Evolutionary conservation across 495 filamentous ascomycete species (phyloP).

Genomic region (Talaromyces stipitatus): DNA sequence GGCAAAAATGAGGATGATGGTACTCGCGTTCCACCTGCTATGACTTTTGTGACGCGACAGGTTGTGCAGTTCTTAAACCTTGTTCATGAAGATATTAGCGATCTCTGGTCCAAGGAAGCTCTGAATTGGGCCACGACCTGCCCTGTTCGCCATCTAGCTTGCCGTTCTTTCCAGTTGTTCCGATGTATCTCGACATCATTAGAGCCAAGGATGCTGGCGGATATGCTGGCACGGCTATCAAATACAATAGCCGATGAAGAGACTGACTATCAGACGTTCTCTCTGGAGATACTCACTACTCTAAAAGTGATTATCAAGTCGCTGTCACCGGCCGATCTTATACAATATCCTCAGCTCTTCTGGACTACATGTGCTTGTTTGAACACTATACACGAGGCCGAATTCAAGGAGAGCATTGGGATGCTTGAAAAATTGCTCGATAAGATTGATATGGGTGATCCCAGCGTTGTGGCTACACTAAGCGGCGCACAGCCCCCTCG

Average conservation of each 20-base stretch:
- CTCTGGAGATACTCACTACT: constrained; percentile 94
- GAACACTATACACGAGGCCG: constrained; percentile 89
- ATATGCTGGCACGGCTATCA: constrained; percentile 89
- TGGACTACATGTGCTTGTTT: constrained; percentile 96
- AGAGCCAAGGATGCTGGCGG: constrained; percentile 87
- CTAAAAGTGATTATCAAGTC: constrained; percentile 82
- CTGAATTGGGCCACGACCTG: constrained; percentile 95
- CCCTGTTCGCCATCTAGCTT: constrained; percentile 91
- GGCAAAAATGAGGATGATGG: constrained; percentile 61
- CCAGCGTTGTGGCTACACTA: constrained; percentile 57
- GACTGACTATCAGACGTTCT: constrained; percentile 86
- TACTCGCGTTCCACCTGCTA: constrained; percentile 75
- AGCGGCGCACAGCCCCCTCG: constrained; percentile 70
- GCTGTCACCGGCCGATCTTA: constrained; percentile 66
- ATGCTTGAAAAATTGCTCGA: constrained; percentile 86
- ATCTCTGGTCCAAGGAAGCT: constrained; percentile 82
- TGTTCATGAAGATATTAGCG: constrained; percentile 77
- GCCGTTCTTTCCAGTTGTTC: constrained; percentile 95
- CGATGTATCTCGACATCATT: constrained; percentile 83
- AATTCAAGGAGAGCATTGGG: constrained; percentile 82
- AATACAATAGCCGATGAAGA: constrained; percentile 95
- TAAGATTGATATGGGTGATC: constrained; percentile 73
- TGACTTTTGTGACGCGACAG: constrained; percentile 73
- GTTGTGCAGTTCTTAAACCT: constrained; percentile 80
- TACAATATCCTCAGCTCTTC: constrained; percentile 88